A percentile compares a stretch with the other conserved stretches of the same genome.
Conservation (phyloP, 176 grass and related monocot species). For the Phyllostachys edulis region DNA sequence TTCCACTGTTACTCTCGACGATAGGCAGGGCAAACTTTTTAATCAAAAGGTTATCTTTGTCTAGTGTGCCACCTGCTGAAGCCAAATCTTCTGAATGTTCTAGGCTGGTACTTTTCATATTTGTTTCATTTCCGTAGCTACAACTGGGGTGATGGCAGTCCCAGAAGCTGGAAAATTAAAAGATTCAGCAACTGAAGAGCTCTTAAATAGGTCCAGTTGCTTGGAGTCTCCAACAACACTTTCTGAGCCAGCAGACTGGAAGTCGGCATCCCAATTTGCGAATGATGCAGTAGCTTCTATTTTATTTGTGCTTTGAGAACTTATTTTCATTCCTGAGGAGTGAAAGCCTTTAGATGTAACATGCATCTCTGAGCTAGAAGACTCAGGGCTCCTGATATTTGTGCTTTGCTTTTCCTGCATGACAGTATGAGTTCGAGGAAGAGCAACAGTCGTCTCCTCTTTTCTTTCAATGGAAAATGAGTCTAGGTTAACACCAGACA, state of each 20-base stretch:
- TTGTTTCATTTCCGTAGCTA: conserved; percentile 42
- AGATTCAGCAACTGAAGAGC: conserved; percentile 20
- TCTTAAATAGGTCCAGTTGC: conserved; percentile 59
- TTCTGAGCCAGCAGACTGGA: conserved; percentile 47
- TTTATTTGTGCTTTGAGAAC: conserved; percentile 35
- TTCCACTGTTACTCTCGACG: conserved; percentile 12
- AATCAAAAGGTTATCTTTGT: conserved; percentile 42
- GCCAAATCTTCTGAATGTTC: conserved; percentile 42
- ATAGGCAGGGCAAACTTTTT: too few species aligned
- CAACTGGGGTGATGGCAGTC: conserved; percentile 14
- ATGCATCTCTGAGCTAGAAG: conserved; percentile 31
- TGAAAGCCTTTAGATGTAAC: conserved; percentile 12
- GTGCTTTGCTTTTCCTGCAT: conserved; percentile 38
- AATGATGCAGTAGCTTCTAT: conserved; percentile 52
- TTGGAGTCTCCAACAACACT: conserved; percentile 25
- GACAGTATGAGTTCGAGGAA: conserved; percentile 14
- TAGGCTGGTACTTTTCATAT: conserved; percentile 10
- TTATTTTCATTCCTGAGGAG: conserved; percentile 25
- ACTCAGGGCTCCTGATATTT: conserved; percentile 30
- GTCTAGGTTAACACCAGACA: conserved; percentile 62
- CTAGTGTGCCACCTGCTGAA: conserved; percentile 27
- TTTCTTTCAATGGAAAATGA: conserved; percentile 61
- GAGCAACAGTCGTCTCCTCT: conserved; percentile 36
- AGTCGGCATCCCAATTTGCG: conserved; percentile 79
- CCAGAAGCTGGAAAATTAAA: conserved; percentile 29